phyloP scores from a whole-genome alignment of 352 stramenopile species.

The Phytopythium kandeliae region DNA sequence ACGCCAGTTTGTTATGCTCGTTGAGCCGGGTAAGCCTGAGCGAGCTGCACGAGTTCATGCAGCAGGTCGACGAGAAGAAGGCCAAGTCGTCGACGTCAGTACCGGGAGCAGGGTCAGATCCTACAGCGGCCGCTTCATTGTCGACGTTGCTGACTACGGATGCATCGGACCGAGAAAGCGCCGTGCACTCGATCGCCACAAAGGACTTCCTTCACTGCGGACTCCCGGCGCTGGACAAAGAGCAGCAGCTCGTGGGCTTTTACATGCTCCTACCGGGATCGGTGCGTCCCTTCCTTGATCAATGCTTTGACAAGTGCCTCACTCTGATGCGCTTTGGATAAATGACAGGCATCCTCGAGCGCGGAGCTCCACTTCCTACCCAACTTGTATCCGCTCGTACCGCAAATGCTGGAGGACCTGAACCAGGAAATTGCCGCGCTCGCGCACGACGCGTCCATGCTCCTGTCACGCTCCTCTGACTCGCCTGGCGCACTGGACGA shows the following conservation, averaged over 20 bases:
- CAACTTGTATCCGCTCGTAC: slow-evolving; percentile 49
- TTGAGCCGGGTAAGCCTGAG: slow-evolving; percentile 51
- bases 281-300: not conserved
- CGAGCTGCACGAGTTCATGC: slow-evolving; percentile 15
- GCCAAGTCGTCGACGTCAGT: not conserved
- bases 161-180: slow-evolving; percentile 13
- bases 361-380: slow-evolving; percentile 47
- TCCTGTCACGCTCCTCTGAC: slow-evolving; percentile 1
- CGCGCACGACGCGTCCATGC: slow-evolving; percentile 17
- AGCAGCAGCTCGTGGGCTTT: slow-evolving; percentile 42
- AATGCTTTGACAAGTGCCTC: too few species aligned
- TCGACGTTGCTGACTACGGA: slow-evolving; percentile 27
- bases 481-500: slow-evolving; percentile 10
- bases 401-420: slow-evolving; percentile 59
- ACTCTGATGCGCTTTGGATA: too few species aligned
- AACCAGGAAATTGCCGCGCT: slow-evolving; percentile 25
- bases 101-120: not conserved
- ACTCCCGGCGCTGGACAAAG: slow-evolving; percentile 47
- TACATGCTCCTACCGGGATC: slow-evolving; percentile 28
- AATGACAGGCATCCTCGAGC: slow-evolving; percentile 12
- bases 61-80: slow-evolving; percentile 6
- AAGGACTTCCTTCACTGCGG: slow-evolving; percentile 58
- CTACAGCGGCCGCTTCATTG: slow-evolving; percentile 11
- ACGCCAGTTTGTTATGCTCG: slow-evolving; percentile 49
- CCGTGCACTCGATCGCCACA: slow-evolving; percentile 29